phyloP scores from a whole-genome alignment of 345 rosid genomes.

The Clausena lansium region DNA sequence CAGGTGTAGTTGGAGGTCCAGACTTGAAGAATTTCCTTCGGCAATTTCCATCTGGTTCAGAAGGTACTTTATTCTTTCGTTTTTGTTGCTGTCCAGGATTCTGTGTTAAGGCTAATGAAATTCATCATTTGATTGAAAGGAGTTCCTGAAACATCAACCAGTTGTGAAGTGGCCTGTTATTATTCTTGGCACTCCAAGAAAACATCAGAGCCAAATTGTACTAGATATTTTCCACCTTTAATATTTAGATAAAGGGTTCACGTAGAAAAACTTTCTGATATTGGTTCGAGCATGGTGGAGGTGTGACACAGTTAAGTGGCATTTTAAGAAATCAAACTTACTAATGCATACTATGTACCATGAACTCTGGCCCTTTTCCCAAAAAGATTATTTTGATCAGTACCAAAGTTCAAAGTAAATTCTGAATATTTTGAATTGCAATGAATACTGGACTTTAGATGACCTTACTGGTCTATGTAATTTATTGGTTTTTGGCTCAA shows the following conservation, averaged over 20 bases:
- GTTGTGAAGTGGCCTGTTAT: neutral
- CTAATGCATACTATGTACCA: neutral
- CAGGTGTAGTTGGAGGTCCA: slow-evolving; percentile 78
- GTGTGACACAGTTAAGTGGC: neutral
- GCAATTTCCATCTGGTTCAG: slow-evolving; percentile 63
- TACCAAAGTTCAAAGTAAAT: neutral
- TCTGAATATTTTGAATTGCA: neutral
- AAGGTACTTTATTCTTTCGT: slow-evolving; percentile 43
- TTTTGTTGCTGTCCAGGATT: neutral
- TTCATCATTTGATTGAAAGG: slow-evolving; percentile 5
- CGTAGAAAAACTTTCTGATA: neutral
- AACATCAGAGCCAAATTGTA: neutral
- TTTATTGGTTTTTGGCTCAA: neutral
- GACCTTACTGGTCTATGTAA: neutral
- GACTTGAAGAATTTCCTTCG: slow-evolving; percentile 80
- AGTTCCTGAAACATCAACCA: slow-evolving; percentile 9
- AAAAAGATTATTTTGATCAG: neutral
- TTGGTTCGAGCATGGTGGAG: neutral
- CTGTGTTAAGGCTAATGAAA: neutral
- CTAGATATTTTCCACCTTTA: neutral
- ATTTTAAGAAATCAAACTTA: neutral
- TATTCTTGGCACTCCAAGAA: neutral
- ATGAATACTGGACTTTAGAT: neutral
- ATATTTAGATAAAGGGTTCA: neutral
- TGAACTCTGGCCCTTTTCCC: neutral